Conservation (phyloP, 2,329 filamentous ascomycete genomes). For the Exophiala oligosperma region DNA sequence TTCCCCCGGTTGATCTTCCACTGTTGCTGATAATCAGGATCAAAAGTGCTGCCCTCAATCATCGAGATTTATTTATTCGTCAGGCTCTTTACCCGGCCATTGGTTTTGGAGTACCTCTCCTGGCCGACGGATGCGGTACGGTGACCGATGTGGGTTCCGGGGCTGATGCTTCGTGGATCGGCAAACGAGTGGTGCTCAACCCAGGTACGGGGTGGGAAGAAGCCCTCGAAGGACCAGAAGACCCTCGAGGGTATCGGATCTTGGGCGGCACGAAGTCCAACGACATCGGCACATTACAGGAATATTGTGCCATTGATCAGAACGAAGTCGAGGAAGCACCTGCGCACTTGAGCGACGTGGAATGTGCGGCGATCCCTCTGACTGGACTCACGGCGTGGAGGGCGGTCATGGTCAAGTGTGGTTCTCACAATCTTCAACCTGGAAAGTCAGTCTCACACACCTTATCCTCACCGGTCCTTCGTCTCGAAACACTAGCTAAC, state of each 20-base stretch:
- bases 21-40: no score
- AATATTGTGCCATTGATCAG: slow-evolving; percentile 68
- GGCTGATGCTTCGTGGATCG: slow-evolving; percentile 57
- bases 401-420: slow-evolving; percentile 75
- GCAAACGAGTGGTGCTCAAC: slow-evolving; percentile 73
- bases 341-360: slow-evolving; percentile 66
- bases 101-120: slow-evolving; percentile 73
- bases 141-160: slow-evolving; percentile 65
- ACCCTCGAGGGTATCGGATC: slow-evolving; percentile 57
- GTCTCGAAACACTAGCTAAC: no score
- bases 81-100: slow-evolving; percentile 87
- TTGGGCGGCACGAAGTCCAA: slow-evolving; percentile 68
- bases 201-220: slow-evolving; percentile 77
- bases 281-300: slow-evolving; percentile 70
- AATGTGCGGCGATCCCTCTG: slow-evolving; percentile 82
- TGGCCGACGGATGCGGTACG: slow-evolving; percentile 78
- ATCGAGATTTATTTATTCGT: slow-evolving; percentile 91
- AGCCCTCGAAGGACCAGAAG: slow-evolving; percentile 72
- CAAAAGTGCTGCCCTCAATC: slow-evolving; percentile 72
- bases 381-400: slow-evolving; percentile 88
- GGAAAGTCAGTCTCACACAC: slow-evolving; percentile 41
- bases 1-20: no score
- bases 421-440: slow-evolving; percentile 37
- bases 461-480: no score
- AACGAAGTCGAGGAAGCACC: slow-evolving; percentile 76